Evolutionary conservation across 2,329 filamentous ascomycete genomes (phyloP).

Genomic region (Aureobasidium mangrovei): DNA sequence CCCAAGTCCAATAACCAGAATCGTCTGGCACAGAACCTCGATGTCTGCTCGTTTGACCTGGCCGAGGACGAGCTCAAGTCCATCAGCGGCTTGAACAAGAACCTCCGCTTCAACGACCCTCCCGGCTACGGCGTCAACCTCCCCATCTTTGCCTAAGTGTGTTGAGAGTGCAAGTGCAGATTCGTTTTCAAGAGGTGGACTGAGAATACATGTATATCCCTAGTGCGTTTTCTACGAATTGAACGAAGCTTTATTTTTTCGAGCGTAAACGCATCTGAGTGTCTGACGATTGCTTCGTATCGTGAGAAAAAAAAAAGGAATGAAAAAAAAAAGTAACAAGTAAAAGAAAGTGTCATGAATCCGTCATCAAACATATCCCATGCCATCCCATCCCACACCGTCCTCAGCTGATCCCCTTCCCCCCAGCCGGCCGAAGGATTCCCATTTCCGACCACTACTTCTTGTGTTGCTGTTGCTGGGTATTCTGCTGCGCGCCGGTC

Average conservation of each 20-base stretch:
- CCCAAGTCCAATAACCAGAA: conserved; percentile 61
- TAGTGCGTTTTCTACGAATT: neutral
- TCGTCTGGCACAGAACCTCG: conserved; percentile 56
- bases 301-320: too few species aligned
- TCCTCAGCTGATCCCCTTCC: too few species aligned
- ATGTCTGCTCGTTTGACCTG: conserved; percentile 58
- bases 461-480: neutral
- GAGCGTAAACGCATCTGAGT: too few species aligned
- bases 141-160: conserved; percentile 44
- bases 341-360: too few species aligned
- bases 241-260: neutral
- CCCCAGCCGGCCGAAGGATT: too few species aligned
- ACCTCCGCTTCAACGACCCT: conserved; percentile 70
- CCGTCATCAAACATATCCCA: too few species aligned
- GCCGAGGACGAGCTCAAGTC: conserved; percentile 55
- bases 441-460: neutral
- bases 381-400: too few species aligned
- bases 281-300: too few species aligned
- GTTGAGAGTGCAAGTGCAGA: neutral
- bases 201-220: neutral
- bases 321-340: too few species aligned
- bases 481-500: conserved; percentile 2
- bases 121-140: conserved; percentile 47
- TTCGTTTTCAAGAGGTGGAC: neutral
- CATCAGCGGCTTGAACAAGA: conserved; percentile 56